These are phyloP conservation scores for Lathyrus tuberosus DNA, from an alignment of 306 rosid species.

Conservation along the genomic window DNA sequence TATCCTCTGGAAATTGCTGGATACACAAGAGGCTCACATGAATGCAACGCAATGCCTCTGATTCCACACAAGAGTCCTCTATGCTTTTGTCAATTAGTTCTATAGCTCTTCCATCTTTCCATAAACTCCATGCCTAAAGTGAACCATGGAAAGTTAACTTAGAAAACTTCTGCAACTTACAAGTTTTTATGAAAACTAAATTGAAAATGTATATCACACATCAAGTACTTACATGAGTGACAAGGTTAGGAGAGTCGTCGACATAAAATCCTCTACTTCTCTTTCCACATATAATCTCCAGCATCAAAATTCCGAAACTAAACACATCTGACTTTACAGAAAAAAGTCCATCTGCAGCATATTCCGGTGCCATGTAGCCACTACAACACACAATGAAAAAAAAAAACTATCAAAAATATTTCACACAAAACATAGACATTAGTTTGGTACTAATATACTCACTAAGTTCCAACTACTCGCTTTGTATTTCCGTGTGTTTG, in stretches of 20 bases:
- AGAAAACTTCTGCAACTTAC: neutral
- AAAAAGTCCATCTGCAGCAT: conserved; percentile 48
- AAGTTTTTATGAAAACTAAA: neutral
- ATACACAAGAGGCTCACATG: conserved; percentile 59
- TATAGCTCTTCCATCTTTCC: conserved; percentile 48
- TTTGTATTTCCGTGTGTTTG: conserved; percentile 51
- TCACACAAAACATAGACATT: neutral
- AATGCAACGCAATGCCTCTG: conserved; percentile 52
- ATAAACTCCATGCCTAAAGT: conserved; percentile 56
- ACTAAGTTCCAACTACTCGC: conserved; percentile 60
- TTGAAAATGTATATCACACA: neutral
- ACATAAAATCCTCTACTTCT: conserved; percentile 49
- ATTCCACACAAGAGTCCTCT: conserved; percentile 9
- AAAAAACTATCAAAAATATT: neutral
- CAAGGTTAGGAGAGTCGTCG: conserved; percentile 41
- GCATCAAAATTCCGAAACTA: conserved; percentile 51
- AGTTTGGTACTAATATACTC: neutral
- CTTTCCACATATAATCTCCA: conserved; percentile 63
- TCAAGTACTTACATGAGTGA: conserved; percentile 51
- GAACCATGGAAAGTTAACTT: neutral
- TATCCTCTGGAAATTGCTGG: conserved; percentile 48
- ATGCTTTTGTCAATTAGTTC: conserved; percentile 50
- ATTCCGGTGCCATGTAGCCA: conserved; percentile 70
- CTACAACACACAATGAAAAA: neutral
- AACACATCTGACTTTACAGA: conserved; percentile 49